Evolutionary conservation across 129 eudicot species (phyloP).

Genomic region (Ambrosia trifida): DNA sequence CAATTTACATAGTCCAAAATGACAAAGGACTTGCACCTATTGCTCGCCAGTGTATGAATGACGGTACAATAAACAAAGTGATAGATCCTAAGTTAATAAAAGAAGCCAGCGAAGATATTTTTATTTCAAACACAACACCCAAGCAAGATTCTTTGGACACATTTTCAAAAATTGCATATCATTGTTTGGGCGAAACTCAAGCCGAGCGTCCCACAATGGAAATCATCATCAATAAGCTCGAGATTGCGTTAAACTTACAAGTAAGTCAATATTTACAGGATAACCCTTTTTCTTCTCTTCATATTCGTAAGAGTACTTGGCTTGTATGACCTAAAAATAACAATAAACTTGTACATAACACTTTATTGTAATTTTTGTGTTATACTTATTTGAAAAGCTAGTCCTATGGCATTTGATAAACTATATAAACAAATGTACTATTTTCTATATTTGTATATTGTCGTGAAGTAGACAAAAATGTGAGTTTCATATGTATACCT

Average conservation of each 20-base stretch:
- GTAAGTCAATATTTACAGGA: background rate
- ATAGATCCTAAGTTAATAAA: background rate
- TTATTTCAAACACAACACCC: background rate
- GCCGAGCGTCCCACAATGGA: conserved; percentile 4
- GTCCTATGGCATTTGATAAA: no score
- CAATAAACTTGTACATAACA: no score
- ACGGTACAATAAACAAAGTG: background rate
- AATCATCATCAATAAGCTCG: background rate
- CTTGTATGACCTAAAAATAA: no score
- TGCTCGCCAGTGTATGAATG: background rate
- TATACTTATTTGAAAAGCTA: no score
- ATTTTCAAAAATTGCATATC: conserved; percentile 9
- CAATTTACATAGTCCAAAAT: background rate
- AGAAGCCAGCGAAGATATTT: background rate
- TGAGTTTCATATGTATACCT: no score
- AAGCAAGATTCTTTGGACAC: background rate
- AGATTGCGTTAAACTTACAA: conserved; percentile 1
- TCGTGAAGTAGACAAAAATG: no score
- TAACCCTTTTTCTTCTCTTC: background rate
- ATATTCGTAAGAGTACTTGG: background rate
- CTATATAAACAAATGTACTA: no score
- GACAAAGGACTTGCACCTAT: conserved; percentile 4
- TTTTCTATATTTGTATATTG: no score
- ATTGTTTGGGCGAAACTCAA: background rate
- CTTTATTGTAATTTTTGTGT: no score